Evolutionary conservation across 148 eudicot genomes (phyloP).

Genomic region (Dianthus caryophyllus): DNA sequence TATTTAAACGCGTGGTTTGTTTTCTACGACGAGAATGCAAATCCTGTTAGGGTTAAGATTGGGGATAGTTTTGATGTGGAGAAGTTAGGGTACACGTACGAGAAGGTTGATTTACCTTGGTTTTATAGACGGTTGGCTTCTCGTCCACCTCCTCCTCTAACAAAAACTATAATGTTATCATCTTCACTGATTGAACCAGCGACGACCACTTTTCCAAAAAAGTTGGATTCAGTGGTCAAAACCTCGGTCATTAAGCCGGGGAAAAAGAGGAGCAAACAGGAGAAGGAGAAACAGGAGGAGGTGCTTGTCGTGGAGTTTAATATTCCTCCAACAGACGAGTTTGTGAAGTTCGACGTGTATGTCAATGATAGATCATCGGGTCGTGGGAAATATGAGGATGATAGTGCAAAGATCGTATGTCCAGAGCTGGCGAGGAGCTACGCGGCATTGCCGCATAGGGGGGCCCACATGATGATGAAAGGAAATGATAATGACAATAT

Average conservation of each 20-base stretch:
- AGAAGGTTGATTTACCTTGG: neutral
- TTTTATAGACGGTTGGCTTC: no score
- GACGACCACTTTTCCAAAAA: neutral
- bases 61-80: conserved; percentile 6
- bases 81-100: conserved; percentile 9
- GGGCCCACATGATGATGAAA: neutral
- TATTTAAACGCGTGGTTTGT: conserved; percentile 6
- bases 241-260: neutral
- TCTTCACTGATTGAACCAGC: neutral
- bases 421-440: neutral
- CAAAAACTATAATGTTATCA: no score
- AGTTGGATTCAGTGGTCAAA: neutral
- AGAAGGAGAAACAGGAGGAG: conserved; percentile 12
- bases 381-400: neutral
- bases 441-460: conserved; percentile 1
- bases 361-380: conserved; percentile 3
- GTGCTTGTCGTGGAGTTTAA: neutral
- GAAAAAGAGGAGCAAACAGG: neutral
- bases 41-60: conserved; percentile 13
- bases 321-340: neutral
- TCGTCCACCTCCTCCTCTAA: neutral
- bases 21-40: conserved; percentile 18
- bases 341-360: conserved; percentile 13
- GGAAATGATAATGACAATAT: neutral
- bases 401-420: neutral